These are phyloP conservation scores for Tephrocybe sp. DNA, from an alignment of 768 basidiomycete genomes.

Conservation along the genomic window DNA sequence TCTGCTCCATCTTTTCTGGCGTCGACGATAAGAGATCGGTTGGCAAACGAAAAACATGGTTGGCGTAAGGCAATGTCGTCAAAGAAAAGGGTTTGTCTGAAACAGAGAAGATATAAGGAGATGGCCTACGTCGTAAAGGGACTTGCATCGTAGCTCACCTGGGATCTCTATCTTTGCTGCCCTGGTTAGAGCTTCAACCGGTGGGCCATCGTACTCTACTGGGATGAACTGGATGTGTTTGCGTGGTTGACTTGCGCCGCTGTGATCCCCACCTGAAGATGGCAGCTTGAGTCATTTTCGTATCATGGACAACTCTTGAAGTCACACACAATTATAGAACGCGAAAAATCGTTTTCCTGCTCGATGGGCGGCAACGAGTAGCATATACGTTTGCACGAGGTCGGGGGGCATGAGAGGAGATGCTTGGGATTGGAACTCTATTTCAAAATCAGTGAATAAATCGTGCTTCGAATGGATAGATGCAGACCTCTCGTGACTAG, in stretches of 20 bases:
- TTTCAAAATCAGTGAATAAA: not conserved
- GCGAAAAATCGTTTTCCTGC: slow-evolving; percentile 63
- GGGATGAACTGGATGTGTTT: slow-evolving; percentile 91
- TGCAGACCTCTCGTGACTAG: slow-evolving; percentile 77
- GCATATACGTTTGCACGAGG: slow-evolving; percentile 70
- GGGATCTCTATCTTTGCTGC: slow-evolving; percentile 54
- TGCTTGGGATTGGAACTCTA: slow-evolving; percentile 76
- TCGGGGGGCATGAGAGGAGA: slow-evolving; percentile 79
- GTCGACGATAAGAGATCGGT: slow-evolving; percentile 33
- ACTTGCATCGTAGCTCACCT: slow-evolving; percentile 32
- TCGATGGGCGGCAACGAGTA: slow-evolving; percentile 67
- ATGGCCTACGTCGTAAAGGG: not conserved
- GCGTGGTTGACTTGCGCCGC: slow-evolving; percentile 88
- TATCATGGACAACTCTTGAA: not conserved
- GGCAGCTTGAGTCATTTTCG: not conserved
- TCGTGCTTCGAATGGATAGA: no score
- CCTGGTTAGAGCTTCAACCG: slow-evolving; percentile 71
- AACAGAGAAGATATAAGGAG: slow-evolving; percentile 5
- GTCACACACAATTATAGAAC: slow-evolving; percentile 84
- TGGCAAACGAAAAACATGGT: slow-evolving; percentile 68
- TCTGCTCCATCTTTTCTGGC: slow-evolving; percentile 44
- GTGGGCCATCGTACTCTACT: slow-evolving; percentile 61
- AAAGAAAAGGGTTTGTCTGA: slow-evolving; percentile 75
- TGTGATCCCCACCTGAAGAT: slow-evolving; percentile 61
- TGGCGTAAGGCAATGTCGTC: slow-evolving; percentile 70